phyloP scores from a whole-genome alignment of 2,329 filamentous ascomycete genomes.

The Ophioceras dolichostomum region DNA sequence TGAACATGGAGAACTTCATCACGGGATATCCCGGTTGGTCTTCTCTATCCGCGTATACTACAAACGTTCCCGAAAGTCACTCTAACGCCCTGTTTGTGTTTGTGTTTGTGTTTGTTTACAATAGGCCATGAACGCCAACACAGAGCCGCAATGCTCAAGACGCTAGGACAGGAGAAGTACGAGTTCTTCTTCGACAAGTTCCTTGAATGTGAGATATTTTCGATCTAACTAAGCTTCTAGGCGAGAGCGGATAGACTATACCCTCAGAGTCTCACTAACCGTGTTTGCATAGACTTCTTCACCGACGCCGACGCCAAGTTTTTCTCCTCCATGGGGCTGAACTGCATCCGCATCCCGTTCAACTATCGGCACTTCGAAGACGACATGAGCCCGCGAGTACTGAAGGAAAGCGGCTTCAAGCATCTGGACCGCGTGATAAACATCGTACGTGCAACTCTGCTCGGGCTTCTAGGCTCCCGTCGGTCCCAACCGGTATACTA shows the following conservation, averaged over 20 bases:
- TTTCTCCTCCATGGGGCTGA: slow-evolving; percentile 40
- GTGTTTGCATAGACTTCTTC: slow-evolving; percentile 49
- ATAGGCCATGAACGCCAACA: slow-evolving; percentile 42
- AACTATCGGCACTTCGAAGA: slow-evolving; percentile 47
- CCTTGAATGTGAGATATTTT: slow-evolving; percentile 21
- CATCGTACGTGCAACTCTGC: slow-evolving; percentile 14
- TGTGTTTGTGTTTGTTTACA: neutral
- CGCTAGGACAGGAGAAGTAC: slow-evolving; percentile 41
- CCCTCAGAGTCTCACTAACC: too few species aligned
- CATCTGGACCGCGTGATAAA: slow-evolving; percentile 34
- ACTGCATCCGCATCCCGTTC: slow-evolving; percentile 47
- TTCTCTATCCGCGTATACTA: too few species aligned
- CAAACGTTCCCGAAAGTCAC: too few species aligned
- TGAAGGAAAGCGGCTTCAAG: slow-evolving; percentile 35
- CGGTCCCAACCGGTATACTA: too few species aligned
- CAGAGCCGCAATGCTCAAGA: slow-evolving; percentile 36
- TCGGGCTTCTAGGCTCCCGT: too few species aligned
- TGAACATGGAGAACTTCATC: slow-evolving; percentile 39
- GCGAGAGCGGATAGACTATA: too few species aligned
- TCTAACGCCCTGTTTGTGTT: too few species aligned
- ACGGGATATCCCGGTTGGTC: slow-evolving; percentile 36
- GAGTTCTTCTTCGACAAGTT: slow-evolving; percentile 45
- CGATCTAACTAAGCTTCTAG: neutral
- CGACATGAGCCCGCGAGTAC: slow-evolving; percentile 32
- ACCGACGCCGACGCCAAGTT: slow-evolving; percentile 44